A percentile compares a stretch with the other conserved stretches of the same genome.
Conservation (phyloP, 805 yeast species). For the Starmerella tilneyi region DNA sequence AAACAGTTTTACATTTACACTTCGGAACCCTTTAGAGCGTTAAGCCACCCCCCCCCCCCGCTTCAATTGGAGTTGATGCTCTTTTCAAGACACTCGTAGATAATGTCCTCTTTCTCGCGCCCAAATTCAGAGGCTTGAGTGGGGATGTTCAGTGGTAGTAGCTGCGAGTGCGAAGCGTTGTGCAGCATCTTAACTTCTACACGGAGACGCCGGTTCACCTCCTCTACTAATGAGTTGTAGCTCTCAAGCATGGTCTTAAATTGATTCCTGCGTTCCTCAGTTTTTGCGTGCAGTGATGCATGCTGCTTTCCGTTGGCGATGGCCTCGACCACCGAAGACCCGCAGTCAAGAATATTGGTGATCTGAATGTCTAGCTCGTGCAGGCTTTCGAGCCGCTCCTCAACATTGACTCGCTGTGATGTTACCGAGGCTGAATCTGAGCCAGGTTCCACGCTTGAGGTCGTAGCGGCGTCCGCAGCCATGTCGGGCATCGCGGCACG, state of each 20-base stretch:
- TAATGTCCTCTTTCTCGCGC: constrained; percentile 41
- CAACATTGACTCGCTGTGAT: constrained; percentile 13
- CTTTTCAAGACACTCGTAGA: constrained; percentile 28
- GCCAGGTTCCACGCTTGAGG: not conserved
- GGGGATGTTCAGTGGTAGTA: constrained; percentile 58
- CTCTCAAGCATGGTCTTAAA: constrained; percentile 39
- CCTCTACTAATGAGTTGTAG: constrained; percentile 48
- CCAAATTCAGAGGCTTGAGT: constrained; percentile 65
- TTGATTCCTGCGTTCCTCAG: constrained; percentile 30
- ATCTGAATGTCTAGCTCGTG: constrained; percentile 26
- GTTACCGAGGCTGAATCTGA: not conserved
- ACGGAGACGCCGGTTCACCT: constrained; percentile 49
- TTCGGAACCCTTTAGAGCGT: too few species aligned
- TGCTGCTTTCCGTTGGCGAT: constrained; percentile 27
- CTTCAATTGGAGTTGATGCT: too few species aligned
- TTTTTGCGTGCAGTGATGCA: constrained; percentile 1
- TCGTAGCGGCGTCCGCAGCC: not conserved
- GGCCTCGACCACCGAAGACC: constrained; percentile 26
- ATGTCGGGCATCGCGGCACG: not conserved
- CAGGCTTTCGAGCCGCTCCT: constrained; percentile 27
- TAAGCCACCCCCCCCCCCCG: too few species aligned
- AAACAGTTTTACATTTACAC: too few species aligned
- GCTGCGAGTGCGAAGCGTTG: constrained; percentile 37
- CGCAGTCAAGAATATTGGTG: constrained; percentile 25
- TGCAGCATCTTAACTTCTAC: constrained; percentile 58